These are phyloP conservation scores for Dichotomocladium elegans DNA, from an alignment of 371 early-diverging fungal species.

Conservation along the genomic window DNA sequence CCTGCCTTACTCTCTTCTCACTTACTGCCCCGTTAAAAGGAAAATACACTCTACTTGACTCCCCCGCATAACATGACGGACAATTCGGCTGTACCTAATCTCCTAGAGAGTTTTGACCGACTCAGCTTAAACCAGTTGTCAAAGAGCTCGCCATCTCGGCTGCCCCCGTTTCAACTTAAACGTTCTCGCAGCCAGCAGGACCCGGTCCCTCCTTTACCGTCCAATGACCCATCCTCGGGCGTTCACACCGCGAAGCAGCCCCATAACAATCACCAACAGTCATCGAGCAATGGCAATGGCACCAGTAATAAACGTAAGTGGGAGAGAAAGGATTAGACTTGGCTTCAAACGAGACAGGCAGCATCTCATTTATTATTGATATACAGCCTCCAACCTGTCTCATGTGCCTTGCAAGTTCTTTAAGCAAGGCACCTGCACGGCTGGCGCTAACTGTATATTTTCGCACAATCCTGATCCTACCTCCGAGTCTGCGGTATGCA, in stretches of 20 bases:
- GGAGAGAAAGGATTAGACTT: not conserved
- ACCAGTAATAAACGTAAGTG: conserved; percentile 9
- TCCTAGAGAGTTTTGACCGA: conserved; percentile 12
- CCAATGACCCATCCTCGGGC: conserved; percentile 1
- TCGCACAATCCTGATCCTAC: conserved; percentile 65
- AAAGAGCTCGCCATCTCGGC: conserved; percentile 17
- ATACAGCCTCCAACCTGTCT: conserved; percentile 38
- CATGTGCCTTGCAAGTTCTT: conserved; percentile 85
- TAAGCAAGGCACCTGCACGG: conserved; percentile 73
- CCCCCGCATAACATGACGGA: conserved; percentile 9
- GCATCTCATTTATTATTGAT: not conserved
- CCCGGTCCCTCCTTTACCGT: conserved; percentile 9
- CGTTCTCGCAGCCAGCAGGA: conserved; percentile 16
- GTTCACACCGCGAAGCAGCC: not conserved
- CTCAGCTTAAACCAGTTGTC: conserved; percentile 15
- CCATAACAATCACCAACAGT: conserved; percentile 5
- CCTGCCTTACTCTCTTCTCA: not conserved
- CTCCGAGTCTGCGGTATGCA: conserved; percentile 64
- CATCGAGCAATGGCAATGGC: not conserved
- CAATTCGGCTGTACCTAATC: conserved; percentile 13
- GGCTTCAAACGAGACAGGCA: not conserved
- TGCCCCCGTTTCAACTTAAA: conserved; percentile 15
- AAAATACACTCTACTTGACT: not conserved
- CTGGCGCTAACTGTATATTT: conserved; percentile 74
- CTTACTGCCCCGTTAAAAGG: no score